These are phyloP conservation scores for Silene coronaria DNA, from an alignment of 179 eudicot genomes.

Conservation along the genomic window DNA sequence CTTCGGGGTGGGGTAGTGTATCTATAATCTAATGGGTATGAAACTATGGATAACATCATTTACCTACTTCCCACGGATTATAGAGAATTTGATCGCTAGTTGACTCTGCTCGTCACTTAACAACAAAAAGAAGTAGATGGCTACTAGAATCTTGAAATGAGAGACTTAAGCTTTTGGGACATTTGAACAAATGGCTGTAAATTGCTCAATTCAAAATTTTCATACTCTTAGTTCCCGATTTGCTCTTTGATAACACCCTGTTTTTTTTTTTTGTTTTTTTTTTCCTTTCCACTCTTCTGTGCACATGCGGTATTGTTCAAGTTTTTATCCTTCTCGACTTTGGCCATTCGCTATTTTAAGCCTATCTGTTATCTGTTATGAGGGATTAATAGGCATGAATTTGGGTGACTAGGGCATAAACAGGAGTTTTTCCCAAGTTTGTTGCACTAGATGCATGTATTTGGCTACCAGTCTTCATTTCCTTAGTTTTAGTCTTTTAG, in stretches of 20 bases:
- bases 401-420: neutral
- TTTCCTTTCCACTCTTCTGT: neutral
- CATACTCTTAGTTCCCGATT: neutral
- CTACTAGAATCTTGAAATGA: neutral
- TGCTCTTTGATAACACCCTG: neutral
- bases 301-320: neutral
- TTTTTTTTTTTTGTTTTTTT: neutral
- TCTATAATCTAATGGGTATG: neutral
- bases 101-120: too few relatives aligned
- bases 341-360: neutral
- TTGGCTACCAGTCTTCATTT: neutral
- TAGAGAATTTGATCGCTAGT: too few relatives aligned
- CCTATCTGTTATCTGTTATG: constrained; percentile 5
- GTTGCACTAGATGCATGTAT: neutral
- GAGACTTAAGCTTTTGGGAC: neutral
- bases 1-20: too few relatives aligned
- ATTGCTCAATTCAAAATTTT: neutral
- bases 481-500: neutral
- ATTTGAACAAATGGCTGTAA: neutral
- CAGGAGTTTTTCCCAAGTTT: neutral
- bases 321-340: neutral
- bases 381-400: neutral
- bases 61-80: neutral
- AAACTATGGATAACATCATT: neutral
- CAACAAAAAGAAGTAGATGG: neutral